Evolutionary conservation across 2,329 filamentous ascomycete genomes (phyloP), one percentile per base, ranked within the genome.

Genomic region (Neofusicoccum sp.): DNA sequence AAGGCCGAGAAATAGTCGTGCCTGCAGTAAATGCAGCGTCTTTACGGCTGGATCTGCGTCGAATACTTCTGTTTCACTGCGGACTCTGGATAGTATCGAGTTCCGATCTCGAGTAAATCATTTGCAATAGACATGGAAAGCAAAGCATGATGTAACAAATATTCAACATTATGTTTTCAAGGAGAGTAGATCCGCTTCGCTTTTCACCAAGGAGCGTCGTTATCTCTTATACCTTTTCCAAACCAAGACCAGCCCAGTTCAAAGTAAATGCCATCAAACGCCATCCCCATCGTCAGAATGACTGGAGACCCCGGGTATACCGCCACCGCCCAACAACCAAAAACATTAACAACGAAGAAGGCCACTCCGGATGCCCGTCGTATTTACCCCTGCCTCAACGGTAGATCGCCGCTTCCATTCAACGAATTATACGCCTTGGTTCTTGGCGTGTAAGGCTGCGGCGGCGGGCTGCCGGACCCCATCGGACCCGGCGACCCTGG

Each of bases 391-490:
- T 62, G 60, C 34, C 60, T 45, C 16, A 62, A 48, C 2, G 60
- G 60, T 22, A 62, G 29, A 34, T 62, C 60, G 5, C 60, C 71
- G 37, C 67, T 71, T 16, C 59, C 59, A 22, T 52, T 61, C 11
- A 76, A 60, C 8, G 68, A 64, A 11, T 67, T 68, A 50, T 76
- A 76, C 3, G 75, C 74, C 52, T 63, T 67, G n/a, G 75, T 74
- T 7, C 74, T 64, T 12, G 75, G 74, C 34, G 75, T 76, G 65
- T 71, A 69, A 9, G 64, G 61, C 7, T 43, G 56, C 22, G 36
- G 37, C 7, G 47, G 47, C 8, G 37, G 37, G 36, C 37, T 61
- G 47, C 37, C 33, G 4, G 36, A 56, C 33, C 33, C 41, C 2
- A 31, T 33, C 12, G 49, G 58, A 8, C 43, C 33, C 3, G 58